phyloP scores from a whole-genome alignment of 2,329 filamentous ascomycete genomes.

The Ceratocystis ficicola region DNA sequence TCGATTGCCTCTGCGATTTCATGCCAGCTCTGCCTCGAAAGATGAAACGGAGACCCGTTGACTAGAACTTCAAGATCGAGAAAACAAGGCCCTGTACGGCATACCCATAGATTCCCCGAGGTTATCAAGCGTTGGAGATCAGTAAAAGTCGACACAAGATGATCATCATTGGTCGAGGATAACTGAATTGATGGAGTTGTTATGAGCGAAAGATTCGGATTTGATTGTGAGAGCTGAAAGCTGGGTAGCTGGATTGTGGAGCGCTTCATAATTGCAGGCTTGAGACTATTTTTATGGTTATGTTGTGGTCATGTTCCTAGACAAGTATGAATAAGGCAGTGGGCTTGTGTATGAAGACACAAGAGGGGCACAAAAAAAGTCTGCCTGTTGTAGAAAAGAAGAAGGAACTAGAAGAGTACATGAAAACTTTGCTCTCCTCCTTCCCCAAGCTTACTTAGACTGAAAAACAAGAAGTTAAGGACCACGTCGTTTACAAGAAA shows the following conservation, averaged over 20 bases:
- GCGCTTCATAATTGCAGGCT: not conserved
- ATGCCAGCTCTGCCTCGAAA: constrained; percentile 3
- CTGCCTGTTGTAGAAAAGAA: not conserved
- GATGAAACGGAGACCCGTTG: constrained; percentile 17
- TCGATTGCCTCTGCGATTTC: constrained; percentile 16
- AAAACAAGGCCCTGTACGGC: constrained; percentile 21
- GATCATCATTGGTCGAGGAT: not conserved
- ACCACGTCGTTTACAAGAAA: not conserved
- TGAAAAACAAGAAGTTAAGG: not conserved
- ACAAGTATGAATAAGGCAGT: not conserved
- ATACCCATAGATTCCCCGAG: constrained; percentile 19
- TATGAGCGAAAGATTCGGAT: not conserved
- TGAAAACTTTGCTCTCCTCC: not conserved
- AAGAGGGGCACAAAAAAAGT: not conserved
- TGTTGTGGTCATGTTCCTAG: not conserved
- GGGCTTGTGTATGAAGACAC: not conserved
- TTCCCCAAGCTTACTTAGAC: not conserved
- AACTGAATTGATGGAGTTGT: constrained; percentile 1
- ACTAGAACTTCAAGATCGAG: constrained; percentile 17
- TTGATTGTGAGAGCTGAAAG: constrained; percentile 11
- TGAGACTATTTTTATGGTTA: not conserved
- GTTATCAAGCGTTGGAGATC: constrained; percentile 14
- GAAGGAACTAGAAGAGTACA: not conserved
- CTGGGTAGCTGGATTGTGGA: constrained; percentile 11
- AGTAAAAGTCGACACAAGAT: constrained; percentile 9